Percentiles rank a stretch among this genome's conserved stretches.
phyloP scores from a whole-genome alignment of 169 alveolate genomes.

The Sarcocystis neurona region DNA sequence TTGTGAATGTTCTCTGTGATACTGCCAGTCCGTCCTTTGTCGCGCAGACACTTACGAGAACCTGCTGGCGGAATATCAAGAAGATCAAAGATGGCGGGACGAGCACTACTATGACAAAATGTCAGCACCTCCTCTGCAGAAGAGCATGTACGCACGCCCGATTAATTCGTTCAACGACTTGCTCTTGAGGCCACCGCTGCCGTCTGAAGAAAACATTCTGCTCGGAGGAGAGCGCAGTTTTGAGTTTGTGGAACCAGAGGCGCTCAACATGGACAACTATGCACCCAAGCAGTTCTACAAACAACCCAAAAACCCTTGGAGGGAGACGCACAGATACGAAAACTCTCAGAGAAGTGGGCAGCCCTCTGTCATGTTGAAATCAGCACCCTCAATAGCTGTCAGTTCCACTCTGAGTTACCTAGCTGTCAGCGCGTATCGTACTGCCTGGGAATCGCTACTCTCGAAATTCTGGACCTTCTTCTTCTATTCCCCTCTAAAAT shows the following conservation, averaged over 20 bases:
- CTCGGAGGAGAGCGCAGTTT: neutral
- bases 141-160: neutral
- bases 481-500: too few species aligned
- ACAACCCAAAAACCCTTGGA: neutral
- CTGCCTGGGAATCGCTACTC: too few species aligned
- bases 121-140: too few species aligned
- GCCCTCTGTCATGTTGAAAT: too few species aligned
- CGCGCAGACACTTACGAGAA: neutral
- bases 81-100: neutral
- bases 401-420: too few species aligned
- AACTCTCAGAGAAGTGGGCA: too few species aligned
- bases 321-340: too few species aligned
- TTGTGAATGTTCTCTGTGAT: too few species aligned
- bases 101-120: too few species aligned
- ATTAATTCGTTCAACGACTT: neutral
- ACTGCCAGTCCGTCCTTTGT: neutral
- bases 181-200: constrained; percentile 5
- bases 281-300: constrained; percentile 11
- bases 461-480: too few species aligned
- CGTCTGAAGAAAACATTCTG: constrained; percentile 24
- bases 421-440: too few species aligned
- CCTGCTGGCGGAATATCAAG: constrained; percentile 22
- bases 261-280: neutral
- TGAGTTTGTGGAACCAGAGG: constrained; percentile 13
- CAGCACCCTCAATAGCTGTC: too few species aligned